These are phyloP conservation scores for Pisolithus sp. DNA, from an alignment of 768 basidiomycete species.

Conservation along the genomic window DNA sequence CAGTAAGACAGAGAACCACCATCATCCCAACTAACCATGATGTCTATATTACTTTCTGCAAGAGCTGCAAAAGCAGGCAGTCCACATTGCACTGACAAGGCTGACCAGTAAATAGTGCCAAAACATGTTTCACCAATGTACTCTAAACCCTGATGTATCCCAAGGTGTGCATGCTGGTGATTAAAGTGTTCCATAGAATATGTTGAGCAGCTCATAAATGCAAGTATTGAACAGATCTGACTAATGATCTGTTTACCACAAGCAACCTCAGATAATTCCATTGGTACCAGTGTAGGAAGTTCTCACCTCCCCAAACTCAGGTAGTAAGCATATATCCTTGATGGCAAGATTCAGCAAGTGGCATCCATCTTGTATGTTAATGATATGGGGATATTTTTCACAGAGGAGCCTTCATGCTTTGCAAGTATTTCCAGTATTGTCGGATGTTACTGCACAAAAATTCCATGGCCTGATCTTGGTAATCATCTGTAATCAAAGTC, in stretches of 20 bases:
- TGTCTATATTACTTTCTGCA: neutral
- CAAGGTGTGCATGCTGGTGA: neutral
- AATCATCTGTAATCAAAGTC: conserved; percentile 11
- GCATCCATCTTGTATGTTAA: conserved; percentile 27
- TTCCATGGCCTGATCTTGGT: conserved; percentile 5
- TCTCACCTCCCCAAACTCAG: no score
- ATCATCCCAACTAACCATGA: neutral
- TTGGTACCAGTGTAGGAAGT: no score
- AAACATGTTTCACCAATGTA: conserved; percentile 20
- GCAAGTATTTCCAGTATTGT: conserved; percentile 19
- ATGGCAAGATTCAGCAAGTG: conserved; percentile 24
- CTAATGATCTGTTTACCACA: neutral
- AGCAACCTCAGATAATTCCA: no score
- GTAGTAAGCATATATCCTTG: conserved; percentile 9
- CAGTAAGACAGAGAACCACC: neutral
- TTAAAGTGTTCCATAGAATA: neutral
- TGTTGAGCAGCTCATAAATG: neutral
- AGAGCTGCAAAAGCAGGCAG: conserved; percentile 13
- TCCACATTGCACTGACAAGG: conserved; percentile 6
- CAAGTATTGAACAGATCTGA: neutral
- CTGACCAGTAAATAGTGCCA: conserved; percentile 14
- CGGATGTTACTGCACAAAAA: conserved; percentile 14
- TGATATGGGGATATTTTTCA: conserved; percentile 16
- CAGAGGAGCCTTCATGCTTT: conserved; percentile 9
- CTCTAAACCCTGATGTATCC: conserved; percentile 8